Evolutionary conservation across 2,329 filamentous ascomycete species (phyloP), one percentile per base, ranked within the genome.

Genomic region (Penicillium sp.): DNA sequence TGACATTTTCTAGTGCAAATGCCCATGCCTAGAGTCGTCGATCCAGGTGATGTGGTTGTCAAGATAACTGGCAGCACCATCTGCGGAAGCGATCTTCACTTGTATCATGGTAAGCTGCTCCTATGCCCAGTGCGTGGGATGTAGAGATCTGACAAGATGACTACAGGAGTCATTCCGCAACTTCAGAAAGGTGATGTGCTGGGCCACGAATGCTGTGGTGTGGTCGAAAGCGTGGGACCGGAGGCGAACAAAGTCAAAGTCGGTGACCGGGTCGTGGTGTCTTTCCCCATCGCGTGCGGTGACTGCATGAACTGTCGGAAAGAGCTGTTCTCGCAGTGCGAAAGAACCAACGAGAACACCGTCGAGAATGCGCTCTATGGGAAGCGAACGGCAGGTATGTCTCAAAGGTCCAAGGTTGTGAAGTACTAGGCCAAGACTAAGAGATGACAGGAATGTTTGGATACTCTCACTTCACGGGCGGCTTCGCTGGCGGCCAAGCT

Each of bases 401-500:
- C 16, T 40, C 44, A 42, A 40, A n/a, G 22, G 10, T 14, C 28
- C 28, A 30, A 30, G 10, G 10, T 30, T 30, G 28, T 30, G 28
- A 30, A 14, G 28, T 14, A 30, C 11, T 24, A 27, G 14, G 5
- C 4, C 9, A 22, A 2, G 27, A 39, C 31, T 49, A 48, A 50
- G 11, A 4, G 13, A 4, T 1, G 6, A 10, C 40, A 67, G 70
- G 84, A 16, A 85, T 89, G 57, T 88, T 89, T 63, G 86, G 86
- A 1, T 89, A 88, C 64, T 85, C 83, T 2, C 86, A 76, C 50
- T 89, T 95, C 66, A 91, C 88, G 0, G 90, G 90, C 6, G 91
- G 91, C 0, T 95, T 92, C 66, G 89, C 90, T 0, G 90, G 91
- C 44, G 90, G 90, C 0, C 91, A 95, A 71, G 88, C 90, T 4